These are phyloP conservation scores for Soucietia sequanensis DNA, from an alignment of 805 yeast genomes.

Conservation along the genomic window DNA sequence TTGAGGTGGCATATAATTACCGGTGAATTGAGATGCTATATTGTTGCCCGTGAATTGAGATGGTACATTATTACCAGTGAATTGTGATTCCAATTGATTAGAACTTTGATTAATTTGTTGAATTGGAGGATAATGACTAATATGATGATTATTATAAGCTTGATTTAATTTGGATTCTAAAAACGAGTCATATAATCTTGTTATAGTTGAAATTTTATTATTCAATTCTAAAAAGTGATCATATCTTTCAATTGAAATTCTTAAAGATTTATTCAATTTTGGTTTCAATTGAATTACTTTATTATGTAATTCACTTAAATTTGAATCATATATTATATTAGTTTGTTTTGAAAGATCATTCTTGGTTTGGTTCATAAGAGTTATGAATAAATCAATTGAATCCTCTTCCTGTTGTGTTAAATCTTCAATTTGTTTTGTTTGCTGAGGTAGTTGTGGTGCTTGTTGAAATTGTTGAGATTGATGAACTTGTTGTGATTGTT, in stretches of 20 bases:
- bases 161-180: conserved; percentile 51
- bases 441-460: conserved; percentile 9
- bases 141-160: conserved; percentile 34
- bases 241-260: conserved; percentile 57
- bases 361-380: conserved; percentile 56
- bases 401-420: conserved; percentile 67
- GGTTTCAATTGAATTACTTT: conserved; percentile 65
- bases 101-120: neutral
- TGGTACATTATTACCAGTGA: neutral
- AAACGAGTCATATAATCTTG: conserved; percentile 71
- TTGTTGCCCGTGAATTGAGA: neutral
- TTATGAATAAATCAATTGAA: conserved; percentile 64
- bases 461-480: conserved; percentile 6
- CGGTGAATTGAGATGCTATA: neutral
- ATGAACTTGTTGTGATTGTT: conserved; percentile 5
- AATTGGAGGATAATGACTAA: conserved; percentile 1
- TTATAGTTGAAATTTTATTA: conserved; percentile 72
- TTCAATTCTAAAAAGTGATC: conserved; percentile 71
- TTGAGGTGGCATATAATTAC: conserved; percentile 5
- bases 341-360: conserved; percentile 43
- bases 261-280: conserved; percentile 59
- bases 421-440: conserved; percentile 20
- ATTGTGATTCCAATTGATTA: conserved; percentile 1
- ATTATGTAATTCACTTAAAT: conserved; percentile 56
- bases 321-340: conserved; percentile 43